Evolutionary conservation across 495 filamentous ascomycete genomes (phyloP).

Genomic region (Trichoderma parareesei): DNA sequence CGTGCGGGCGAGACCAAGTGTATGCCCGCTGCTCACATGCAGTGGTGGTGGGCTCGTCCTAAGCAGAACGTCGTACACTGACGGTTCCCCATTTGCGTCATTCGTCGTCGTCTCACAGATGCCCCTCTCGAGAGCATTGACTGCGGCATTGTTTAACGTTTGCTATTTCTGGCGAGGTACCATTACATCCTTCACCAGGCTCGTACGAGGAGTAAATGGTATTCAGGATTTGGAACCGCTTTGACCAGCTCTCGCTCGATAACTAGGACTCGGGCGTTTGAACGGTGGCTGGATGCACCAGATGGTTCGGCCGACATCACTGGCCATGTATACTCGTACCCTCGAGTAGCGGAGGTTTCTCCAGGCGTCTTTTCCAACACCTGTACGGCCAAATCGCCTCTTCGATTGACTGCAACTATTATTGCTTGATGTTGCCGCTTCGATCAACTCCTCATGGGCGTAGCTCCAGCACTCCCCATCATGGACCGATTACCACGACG

Average conservation of each 20-base stretch:
- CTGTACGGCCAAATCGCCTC: neutral
- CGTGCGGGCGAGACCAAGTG: neutral
- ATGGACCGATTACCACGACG: neutral
- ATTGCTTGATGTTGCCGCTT: no score
- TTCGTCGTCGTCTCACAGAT: neutral
- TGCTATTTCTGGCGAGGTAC: neutral
- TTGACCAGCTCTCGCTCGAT: neutral
- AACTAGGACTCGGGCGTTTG: neutral
- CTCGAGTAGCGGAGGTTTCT: no score
- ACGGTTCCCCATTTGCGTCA: neutral
- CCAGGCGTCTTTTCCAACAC: neutral
- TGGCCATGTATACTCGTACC: neutral
- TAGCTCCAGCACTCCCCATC: neutral
- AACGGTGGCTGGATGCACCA: neutral
- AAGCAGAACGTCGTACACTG: neutral
- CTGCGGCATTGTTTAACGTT: neutral
- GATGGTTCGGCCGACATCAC: neutral
- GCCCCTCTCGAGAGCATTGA: neutral
- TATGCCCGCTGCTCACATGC: constrained; percentile 4
- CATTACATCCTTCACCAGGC: no score
- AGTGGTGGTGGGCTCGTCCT: neutral
- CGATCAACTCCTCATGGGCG: neutral
- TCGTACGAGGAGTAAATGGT: neutral
- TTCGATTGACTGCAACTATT: neutral
- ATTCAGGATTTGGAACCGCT: neutral